A percentile compares a stretch with the other conserved stretches of the same genome.
These are phyloP conservation scores for Marsdenia floribunda DNA, from an alignment of 257 asterid genomes.

Conservation along the genomic window DNA sequence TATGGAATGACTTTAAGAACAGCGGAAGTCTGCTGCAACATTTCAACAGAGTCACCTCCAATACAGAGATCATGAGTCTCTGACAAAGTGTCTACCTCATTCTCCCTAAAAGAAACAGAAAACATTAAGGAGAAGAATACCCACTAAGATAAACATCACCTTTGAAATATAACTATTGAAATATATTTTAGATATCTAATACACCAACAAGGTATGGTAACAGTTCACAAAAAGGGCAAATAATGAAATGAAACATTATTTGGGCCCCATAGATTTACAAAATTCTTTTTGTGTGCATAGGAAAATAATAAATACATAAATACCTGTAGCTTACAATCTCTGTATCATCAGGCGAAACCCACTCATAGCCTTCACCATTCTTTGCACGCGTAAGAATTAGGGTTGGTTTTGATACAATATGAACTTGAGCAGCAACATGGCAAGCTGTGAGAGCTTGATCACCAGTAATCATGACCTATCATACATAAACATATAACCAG, in stretches of 20 bases:
- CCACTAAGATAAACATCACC: not conserved
- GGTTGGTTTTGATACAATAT: conserved; percentile 81
- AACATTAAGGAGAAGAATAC: conserved; percentile 1
- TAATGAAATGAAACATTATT: conserved; percentile 3
- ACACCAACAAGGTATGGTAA: not conserved
- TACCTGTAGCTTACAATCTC: conserved; percentile 56
- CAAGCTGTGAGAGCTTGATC: conserved; percentile 99
- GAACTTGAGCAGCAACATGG: conserved; percentile 95
- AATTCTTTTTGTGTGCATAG: conserved; percentile 9
- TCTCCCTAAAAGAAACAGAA: conserved; percentile 40
- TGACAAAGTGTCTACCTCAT: conserved; percentile 76
- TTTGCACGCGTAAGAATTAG: conserved; percentile 61
- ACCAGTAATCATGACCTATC: conserved; percentile 95
- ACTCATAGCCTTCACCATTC: conserved; percentile 51
- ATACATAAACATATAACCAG: conserved; percentile 11
- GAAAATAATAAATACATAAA: not conserved
- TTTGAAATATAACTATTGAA: not conserved
- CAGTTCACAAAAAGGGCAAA: not conserved
- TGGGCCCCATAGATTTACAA: conserved; percentile 1
- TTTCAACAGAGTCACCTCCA: conserved; percentile 91
- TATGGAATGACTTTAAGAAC: conserved; percentile 81
- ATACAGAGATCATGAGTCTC: conserved; percentile 85
- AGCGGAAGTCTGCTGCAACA: conserved; percentile 80
- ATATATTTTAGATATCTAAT: too few species aligned
- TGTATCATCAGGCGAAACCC: conserved; percentile 93